Evolutionary conservation across 225 moss, liverwort and hornwort species (phyloP).

Genomic region (Anthoceros angustus): DNA sequence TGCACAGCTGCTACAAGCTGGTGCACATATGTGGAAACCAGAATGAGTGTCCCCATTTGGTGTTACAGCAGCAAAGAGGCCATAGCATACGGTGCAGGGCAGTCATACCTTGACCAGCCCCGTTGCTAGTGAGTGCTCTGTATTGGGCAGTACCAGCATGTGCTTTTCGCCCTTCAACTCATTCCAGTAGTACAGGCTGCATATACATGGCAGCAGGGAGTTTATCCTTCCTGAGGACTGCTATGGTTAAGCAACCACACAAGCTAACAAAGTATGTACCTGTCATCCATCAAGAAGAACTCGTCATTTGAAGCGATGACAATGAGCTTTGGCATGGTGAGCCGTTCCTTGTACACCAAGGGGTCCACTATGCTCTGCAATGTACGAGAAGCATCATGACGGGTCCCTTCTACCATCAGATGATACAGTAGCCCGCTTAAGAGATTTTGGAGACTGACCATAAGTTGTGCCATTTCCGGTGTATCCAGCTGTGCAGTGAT

Average conservation of each 20-base stretch:
- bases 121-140: constrained; percentile 55
- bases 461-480: constrained; percentile 50
- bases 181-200: constrained; percentile 67
- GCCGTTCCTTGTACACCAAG: constrained; percentile 46
- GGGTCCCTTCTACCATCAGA: not conserved
- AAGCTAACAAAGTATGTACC: constrained; percentile 22
- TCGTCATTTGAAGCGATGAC: constrained; percentile 80
- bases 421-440: no score
- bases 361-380: constrained; percentile 73
- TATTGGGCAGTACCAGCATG: constrained; percentile 53
- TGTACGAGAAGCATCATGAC: not conserved
- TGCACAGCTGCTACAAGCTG: constrained; percentile 70
- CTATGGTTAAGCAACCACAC: no score
- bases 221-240: no score
- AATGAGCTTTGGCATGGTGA: constrained; percentile 75
- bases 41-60: not conserved
- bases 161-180: constrained; percentile 79
- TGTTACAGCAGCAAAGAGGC: not conserved
- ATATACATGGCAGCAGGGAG: constrained; percentile 6
- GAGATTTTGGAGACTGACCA: constrained; percentile 28
- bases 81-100: not conserved
- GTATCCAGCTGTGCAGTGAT: constrained; percentile 58
- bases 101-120: constrained; percentile 53
- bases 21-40: not conserved
- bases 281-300: constrained; percentile 82